Base-by-base conservation (phyloP, 345 rosid species). In the Kernera saxatilis region DNA sequence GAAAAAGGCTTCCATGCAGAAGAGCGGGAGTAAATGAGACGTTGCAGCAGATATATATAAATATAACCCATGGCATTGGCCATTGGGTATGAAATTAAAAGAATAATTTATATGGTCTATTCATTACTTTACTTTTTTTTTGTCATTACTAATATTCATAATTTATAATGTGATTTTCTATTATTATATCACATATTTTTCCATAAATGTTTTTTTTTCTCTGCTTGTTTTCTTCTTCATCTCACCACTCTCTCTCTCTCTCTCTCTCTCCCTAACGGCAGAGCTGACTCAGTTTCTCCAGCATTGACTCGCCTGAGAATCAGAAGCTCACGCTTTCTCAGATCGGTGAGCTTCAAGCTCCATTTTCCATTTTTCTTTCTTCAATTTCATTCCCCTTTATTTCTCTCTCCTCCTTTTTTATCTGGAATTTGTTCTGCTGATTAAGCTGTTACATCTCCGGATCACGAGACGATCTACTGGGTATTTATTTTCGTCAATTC, bases 271-370 rank as follows among this genome's bases (percentile, higher is more conserved):
- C 69, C 37, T 60, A 48, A 68, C 60, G 62, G 67, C 54, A 55
- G 64, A 78, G 54, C 82, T 82, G 70, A 71, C 83, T 60, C 62
- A 64, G 74, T 74, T 69, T 69, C 64, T 80, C 71, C 74, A 78
- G 80, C 84, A 84, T 84, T 80, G 85, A 80, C 83, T 74, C 75
- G 36, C 44, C 67, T 71, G 72, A 35, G 75, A 29, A 62, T 58
- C 49, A 15, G 17, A 73, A 72, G 75, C 79, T 66, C 50, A 69
- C 49, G 40, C 64, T n/a, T 60, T 13, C 26, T n/a, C 80, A 74
- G 79, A 84, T 77, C 83, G 83, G 81, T 72, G 49, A 80, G 82
- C 63, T 53, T 8, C 32, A 17, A 60, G 49, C 62, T 71, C 39
- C 48, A 26, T 60, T 9, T 69, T 56, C 14, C 39, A 39, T 72